phyloP scores from a whole-genome alignment of 257 asterid species.

The Solanum chmielewskii region DNA sequence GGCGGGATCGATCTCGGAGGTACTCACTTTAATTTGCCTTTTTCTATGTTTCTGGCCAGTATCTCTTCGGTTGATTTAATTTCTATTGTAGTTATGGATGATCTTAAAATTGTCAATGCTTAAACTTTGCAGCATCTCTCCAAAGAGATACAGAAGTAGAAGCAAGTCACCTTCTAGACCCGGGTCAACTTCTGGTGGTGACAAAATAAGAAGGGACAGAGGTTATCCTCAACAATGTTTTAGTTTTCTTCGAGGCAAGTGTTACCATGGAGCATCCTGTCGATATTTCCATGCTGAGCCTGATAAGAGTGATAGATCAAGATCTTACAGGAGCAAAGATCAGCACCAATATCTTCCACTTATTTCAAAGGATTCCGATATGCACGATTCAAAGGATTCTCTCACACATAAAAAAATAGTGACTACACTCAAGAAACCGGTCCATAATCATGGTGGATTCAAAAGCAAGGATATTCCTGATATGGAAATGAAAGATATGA shows the following conservation, averaged over 20 bases:
- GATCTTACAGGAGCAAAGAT: conserved; percentile 34
- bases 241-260: conserved; percentile 61
- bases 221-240: conserved; percentile 44
- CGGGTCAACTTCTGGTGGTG: conserved; percentile 27
- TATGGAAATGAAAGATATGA: conserved; percentile 17
- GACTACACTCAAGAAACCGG: conserved; percentile 7
- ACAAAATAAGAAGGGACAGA: conserved; percentile 43
- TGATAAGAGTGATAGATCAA: conserved; percentile 41
- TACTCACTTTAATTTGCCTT: neutral
- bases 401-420: conserved; percentile 18
- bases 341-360: conserved; percentile 27
- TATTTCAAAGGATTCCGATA: conserved; percentile 22
- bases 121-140: conserved; percentile 55
- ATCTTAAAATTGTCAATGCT: conserved; percentile 2
- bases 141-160: conserved; percentile 62
- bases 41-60: neutral
- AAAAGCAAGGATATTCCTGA: conserved; percentile 24
- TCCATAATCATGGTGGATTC: conserved; percentile 13
- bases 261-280: conserved; percentile 80
- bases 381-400: conserved; percentile 17
- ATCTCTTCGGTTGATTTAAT: neutral
- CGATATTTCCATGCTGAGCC: conserved; percentile 57
- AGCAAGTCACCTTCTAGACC: conserved; percentile 60
- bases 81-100: neutral
- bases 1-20: conserved; percentile 79